Conservation (phyloP, 2,329 filamentous ascomycete genomes). For the Cadophora gregata region DNA sequence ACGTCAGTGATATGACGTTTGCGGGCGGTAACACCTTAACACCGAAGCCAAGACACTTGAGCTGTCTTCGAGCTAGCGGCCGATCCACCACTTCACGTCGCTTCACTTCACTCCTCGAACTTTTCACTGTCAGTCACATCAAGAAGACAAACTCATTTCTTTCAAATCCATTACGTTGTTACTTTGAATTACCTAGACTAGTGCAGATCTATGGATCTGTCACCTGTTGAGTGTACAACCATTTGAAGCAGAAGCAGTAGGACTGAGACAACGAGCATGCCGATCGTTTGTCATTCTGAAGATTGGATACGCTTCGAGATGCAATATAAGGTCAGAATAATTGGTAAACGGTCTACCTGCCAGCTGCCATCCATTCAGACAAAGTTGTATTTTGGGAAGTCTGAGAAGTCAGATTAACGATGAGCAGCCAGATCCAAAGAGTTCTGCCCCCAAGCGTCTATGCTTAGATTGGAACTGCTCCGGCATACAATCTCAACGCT, state of each 20-base stretch:
- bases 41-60: conserved; percentile 3
- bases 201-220: background rate
- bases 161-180: background rate
- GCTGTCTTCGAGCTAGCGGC: conserved; percentile 3
- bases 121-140: background rate
- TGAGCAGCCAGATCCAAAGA: background rate
- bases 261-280: background rate
- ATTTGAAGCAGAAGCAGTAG: background rate
- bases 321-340: background rate
- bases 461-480: background rate
- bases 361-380: too few species aligned
- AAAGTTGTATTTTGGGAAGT: too few species aligned
- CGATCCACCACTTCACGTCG: background rate
- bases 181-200: background rate
- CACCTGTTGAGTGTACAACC: background rate
- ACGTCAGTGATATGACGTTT: conserved; percentile 16
- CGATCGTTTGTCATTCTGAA: background rate
- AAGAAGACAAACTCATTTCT: background rate
- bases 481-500: background rate
- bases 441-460: background rate
- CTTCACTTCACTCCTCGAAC: background rate
- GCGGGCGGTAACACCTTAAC: background rate
- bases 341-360: too few species aligned
- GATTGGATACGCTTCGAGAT: background rate
- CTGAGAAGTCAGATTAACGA: background rate